Evolutionary conservation across 177 flowering plant genomes (phyloP).

Genomic region (Vitis hybrid): DNA sequence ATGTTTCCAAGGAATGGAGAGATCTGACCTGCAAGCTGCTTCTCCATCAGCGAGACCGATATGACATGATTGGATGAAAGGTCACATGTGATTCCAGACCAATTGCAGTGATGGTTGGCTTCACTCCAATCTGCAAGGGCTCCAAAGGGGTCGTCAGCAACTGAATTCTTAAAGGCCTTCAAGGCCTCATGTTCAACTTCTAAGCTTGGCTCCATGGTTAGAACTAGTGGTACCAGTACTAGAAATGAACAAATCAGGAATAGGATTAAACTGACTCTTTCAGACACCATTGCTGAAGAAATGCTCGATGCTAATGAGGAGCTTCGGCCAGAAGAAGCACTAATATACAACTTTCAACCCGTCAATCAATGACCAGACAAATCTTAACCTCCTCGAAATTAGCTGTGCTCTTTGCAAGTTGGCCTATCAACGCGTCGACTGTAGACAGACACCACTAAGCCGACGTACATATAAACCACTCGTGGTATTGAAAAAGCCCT

Average conservation of each 20-base stretch:
- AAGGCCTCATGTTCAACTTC: conserved; percentile 50
- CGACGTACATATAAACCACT: no score
- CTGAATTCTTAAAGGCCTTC: conserved; percentile 52
- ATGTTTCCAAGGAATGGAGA: conserved; percentile 67
- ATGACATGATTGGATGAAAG: conserved; percentile 34
- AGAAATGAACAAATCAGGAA: conserved; percentile 16
- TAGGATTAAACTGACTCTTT: conserved; percentile 3
- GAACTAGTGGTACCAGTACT: not conserved
- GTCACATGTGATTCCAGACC: conserved; percentile 76
- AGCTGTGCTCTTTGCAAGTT: no score
- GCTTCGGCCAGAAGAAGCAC: no score
- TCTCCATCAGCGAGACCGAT: conserved; percentile 41
- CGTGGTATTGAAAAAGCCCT: no score
- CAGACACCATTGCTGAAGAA: conserved; percentile 15
- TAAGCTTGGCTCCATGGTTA: conserved; percentile 21
- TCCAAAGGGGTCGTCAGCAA: conserved; percentile 53
- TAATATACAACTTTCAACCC: no score
- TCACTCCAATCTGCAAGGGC: conserved; percentile 54
- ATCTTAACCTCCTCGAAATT: no score
- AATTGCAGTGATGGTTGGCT: conserved; percentile 62
- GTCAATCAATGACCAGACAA: no score
- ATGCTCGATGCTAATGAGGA: not conserved
- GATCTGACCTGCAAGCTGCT: conserved; percentile 57
- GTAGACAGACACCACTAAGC: no score
- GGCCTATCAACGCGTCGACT: no score